Percentiles rank a stretch among this genome's conserved stretches.
phyloP scores from a whole-genome alignment of 306 rosid genomes.

The Clitoria ternatea region DNA sequence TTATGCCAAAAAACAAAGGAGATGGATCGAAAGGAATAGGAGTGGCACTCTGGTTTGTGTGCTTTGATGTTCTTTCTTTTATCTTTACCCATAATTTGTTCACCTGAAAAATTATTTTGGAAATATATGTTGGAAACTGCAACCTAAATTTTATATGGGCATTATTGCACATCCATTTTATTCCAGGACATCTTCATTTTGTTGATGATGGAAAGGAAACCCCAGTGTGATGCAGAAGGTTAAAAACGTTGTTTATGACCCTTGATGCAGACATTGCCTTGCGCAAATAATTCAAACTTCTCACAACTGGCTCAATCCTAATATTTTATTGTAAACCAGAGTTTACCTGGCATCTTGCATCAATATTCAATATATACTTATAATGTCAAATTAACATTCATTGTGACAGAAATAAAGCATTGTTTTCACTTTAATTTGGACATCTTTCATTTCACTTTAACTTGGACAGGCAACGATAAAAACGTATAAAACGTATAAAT shows the following conservation, averaged over 20 bases:
- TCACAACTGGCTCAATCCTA: neutral
- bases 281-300: neutral
- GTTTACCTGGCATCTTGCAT: neutral
- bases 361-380: too few relatives aligned
- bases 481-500: neutral
- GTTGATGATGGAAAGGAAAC: neutral
- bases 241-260: neutral
- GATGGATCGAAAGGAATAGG: neutral
- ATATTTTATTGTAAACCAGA: neutral
- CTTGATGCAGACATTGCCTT: neutral
- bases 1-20: too few relatives aligned
- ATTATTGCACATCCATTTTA: neutral
- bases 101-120: neutral
- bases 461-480: conserved; percentile 5
- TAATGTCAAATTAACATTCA: too few relatives aligned
- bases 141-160: neutral
- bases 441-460: neutral
- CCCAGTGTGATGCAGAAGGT: too few relatives aligned
- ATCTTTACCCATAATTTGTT: neutral
- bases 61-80: neutral
- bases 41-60: neutral
- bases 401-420: too few relatives aligned
- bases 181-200: neutral
- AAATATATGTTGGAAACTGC: neutral
- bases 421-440: too few relatives aligned